Conservation (phyloP, 306 rosid genomes). For the Cyamopsis tetragonoloba region DNA sequence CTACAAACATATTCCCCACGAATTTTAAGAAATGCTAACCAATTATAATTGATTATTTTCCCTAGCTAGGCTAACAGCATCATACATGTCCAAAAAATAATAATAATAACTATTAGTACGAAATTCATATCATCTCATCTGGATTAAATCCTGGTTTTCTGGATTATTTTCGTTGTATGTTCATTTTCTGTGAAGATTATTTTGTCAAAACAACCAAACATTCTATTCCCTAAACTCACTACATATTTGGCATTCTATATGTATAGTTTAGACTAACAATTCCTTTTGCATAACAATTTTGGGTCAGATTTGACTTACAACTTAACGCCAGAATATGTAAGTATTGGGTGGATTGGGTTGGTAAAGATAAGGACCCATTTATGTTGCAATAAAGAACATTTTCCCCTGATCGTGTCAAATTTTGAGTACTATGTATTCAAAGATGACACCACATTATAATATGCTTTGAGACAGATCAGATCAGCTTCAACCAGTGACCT, state of each 20-base stretch:
- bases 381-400: not conserved
- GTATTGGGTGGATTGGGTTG: not conserved
- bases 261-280: not conserved
- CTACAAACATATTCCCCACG: not conserved
- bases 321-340: not conserved
- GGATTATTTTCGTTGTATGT: not conserved
- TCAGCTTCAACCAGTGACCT: constrained; percentile 7
- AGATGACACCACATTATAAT: not conserved
- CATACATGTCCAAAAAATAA: no score
- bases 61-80: not conserved
- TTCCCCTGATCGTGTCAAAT: not conserved
- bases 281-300: not conserved
- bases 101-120: no score
- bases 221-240: not conserved
- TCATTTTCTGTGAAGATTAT: not conserved
- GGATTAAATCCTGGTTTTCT: not conserved
- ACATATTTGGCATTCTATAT: not conserved
- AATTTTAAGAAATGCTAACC: not conserved
- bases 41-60: not conserved
- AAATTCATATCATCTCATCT: no score
- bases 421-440: not conserved
- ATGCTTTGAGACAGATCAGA: not conserved
- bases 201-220: not conserved
- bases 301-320: not conserved
- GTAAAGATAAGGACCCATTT: not conserved